Base-by-base conservation (phyloP, 176 grass and related monocot genomes). In the Hsuehochloa calcarea region DNA sequence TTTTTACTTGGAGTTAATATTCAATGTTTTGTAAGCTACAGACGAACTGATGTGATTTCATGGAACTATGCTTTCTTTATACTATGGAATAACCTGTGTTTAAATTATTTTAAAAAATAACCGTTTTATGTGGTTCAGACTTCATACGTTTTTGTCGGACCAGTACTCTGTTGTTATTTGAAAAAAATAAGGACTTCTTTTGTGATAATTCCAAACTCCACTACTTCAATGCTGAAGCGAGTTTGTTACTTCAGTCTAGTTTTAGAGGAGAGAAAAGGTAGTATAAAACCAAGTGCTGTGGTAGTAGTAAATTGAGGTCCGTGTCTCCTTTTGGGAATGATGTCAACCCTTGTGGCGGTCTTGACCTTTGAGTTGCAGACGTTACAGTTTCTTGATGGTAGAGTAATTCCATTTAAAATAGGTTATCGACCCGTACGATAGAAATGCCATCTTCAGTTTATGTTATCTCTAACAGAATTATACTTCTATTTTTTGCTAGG, bases 401-500 rank as follows among this genome's bases (percentile, higher is more conserved):
- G 38, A 60, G 43, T 25, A 22, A 70, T 62, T n/a, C 10, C 8
- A 61, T 41, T 26, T 44, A 62, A 40, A 16, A 41, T 84, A 23
- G 9, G 10, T 6, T 80, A 12, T 54, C 4, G 62, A 52, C 43
- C 20, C 39, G 22, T 29, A 44, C 16, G 75, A 43, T 37, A 66
- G 14, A 66, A 68, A 38, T 62, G 9, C 13, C 35, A 39, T 34
- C 29, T 29, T 77, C 12, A 39, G 39, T 78, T 61, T 59, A 3
- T 74, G 19, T 5, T 63, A 49, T 74, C 14, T 68, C 31, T 82
- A 22, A 37, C 3, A 8, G 46, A 68, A 79, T 41, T 63, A 10
- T 60, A 61, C 60, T 31, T 78, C 1, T 80, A 37, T 70, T 84
- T 46, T 62, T 81, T 56, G 20, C 68, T 87, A 99, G 97, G 97